Evolutionary conservation across 2,329 filamentous ascomycete species (phyloP).

Genomic region (Setomelanomma holmii): DNA sequence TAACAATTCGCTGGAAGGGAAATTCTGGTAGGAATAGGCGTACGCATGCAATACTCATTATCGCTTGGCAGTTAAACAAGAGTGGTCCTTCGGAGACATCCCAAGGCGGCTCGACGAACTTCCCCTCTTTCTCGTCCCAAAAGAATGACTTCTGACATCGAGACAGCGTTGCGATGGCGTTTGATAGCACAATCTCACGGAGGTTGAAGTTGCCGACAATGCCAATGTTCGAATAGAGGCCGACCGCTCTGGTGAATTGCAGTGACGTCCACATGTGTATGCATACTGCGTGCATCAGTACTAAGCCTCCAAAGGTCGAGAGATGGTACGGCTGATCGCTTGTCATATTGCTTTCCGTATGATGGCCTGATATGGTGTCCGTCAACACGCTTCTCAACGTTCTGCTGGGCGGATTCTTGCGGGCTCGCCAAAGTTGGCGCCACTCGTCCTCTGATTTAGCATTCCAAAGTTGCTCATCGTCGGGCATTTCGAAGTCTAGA

Average conservation of each 20-base stretch:
- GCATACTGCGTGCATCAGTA: constrained; percentile 47
- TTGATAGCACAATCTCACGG: constrained; percentile 23
- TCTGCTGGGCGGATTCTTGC: constrained; percentile 3
- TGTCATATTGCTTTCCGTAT: constrained; percentile 4
- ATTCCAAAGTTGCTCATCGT: constrained; percentile 43
- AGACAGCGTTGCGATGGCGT: constrained; percentile 34
- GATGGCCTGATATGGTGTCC: constrained; percentile 20
- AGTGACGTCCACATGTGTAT: constrained; percentile 46
- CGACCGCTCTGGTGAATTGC: constrained; percentile 17
- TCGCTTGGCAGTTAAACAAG: constrained; percentile 44
- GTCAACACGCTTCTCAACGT: constrained; percentile 31
- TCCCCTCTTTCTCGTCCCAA: constrained; percentile 5
- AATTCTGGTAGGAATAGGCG: constrained; percentile 26
- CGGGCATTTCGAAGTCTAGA: constrained; percentile 43
- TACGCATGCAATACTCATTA: constrained; percentile 43
- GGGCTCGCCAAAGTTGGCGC: constrained; percentile 17
- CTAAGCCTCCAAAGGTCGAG: constrained; percentile 38
- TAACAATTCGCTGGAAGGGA: constrained; percentile 23
- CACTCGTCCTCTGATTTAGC: constrained; percentile 35
- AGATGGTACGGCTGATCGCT: constrained; percentile 13
- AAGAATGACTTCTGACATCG: constrained; percentile 29
- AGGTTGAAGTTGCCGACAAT: constrained; percentile 12
- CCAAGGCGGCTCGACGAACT: constrained; percentile 18
- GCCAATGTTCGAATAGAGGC: constrained; percentile 17
- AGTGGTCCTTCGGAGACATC: constrained; percentile 36